A percentile compares a stretch with the other conserved stretches of the same genome.
These are phyloP conservation scores for Thalassiosira profunda DNA, from an alignment of 108 stramenopile genomes.

Conservation along the genomic window DNA sequence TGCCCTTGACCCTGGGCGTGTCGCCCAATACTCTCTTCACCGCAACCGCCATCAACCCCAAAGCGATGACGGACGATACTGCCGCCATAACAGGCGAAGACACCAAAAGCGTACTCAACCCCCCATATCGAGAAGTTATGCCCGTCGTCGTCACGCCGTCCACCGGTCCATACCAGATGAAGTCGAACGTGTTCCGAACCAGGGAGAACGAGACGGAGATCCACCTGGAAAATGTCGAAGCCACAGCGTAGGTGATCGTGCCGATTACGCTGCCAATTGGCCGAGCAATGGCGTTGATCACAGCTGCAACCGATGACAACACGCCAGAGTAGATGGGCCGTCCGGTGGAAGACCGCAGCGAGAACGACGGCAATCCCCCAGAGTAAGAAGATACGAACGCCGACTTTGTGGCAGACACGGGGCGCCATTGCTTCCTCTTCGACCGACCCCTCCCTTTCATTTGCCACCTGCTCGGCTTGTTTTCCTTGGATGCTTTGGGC, in stretches of 20 bases:
- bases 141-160: slow-evolving; percentile 34
- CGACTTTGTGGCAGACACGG: too few relatives aligned
- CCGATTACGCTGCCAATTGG: slow-evolving; percentile 22
- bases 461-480: too few relatives aligned
- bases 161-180: slow-evolving; percentile 26
- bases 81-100: background rate
- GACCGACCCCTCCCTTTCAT: too few relatives aligned
- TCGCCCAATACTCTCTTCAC: too few relatives aligned
- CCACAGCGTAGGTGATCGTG: background rate
- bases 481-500: too few relatives aligned
- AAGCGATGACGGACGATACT: background rate
- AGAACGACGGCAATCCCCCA: too few relatives aligned
- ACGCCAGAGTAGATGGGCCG: background rate
- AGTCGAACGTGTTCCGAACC: slow-evolving; percentile 10
- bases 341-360: slow-evolving; percentile 1
- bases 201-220: slow-evolving; percentile 5
- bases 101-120: slow-evolving; percentile 4
- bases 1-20: too few relatives aligned
- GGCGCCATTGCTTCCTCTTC: too few relatives aligned
- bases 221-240: slow-evolving; percentile 8
- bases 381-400: too few relatives aligned
- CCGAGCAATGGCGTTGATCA: background rate
- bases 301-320: background rate
- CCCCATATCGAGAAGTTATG: slow-evolving; percentile 5
- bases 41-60: background rate